These are phyloP conservation scores for Pseudozyma thailandica DNA, from an alignment of 1,284 basidiomycete species.

Conservation along the genomic window DNA sequence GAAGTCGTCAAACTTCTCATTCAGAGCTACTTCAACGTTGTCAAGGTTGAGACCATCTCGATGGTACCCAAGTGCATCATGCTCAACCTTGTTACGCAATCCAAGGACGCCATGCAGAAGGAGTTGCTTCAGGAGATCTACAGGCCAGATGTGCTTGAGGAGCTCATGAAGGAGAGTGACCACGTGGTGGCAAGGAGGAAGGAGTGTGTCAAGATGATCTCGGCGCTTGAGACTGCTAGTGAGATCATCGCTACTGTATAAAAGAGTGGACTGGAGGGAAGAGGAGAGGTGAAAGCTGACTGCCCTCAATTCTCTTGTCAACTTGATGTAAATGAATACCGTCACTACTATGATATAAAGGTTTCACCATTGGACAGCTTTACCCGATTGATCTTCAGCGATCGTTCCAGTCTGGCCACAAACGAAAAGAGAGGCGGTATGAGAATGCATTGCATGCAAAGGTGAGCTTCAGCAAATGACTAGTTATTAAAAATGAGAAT, in stretches of 20 bases:
- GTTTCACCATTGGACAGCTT: too few relatives aligned
- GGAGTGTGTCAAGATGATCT: conserved; percentile 68
- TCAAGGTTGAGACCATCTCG: conserved; percentile 99
- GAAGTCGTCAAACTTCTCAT: conserved; percentile 88
- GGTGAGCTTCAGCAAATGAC: background rate
- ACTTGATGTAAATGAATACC: conserved; percentile 14
- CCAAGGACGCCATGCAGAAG: conserved; percentile 90
- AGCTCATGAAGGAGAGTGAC: conserved; percentile 67
- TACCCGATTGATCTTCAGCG: too few relatives aligned
- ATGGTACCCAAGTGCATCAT: conserved; percentile 96
- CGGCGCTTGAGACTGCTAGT: conserved; percentile 64
- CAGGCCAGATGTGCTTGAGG: conserved; percentile 62
- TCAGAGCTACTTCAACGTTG: conserved; percentile 69
- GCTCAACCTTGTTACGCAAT: conserved; percentile 87
- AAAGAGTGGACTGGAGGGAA: background rate
- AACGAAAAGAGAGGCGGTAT: too few relatives aligned
- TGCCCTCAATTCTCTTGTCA: background rate
- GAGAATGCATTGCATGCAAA: background rate
- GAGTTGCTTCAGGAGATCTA: conserved; percentile 75
- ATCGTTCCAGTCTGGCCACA: too few relatives aligned
- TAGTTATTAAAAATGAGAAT: background rate
- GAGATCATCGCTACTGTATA: conserved; percentile 67
- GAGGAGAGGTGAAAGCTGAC: background rate
- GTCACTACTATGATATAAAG: too few relatives aligned
- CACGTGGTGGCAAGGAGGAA: conserved; percentile 65